Percentiles rank a stretch among this genome's conserved stretches.
phyloP scores from a whole-genome alignment of 345 rosid genomes.

The Gossypium anomalum region DNA sequence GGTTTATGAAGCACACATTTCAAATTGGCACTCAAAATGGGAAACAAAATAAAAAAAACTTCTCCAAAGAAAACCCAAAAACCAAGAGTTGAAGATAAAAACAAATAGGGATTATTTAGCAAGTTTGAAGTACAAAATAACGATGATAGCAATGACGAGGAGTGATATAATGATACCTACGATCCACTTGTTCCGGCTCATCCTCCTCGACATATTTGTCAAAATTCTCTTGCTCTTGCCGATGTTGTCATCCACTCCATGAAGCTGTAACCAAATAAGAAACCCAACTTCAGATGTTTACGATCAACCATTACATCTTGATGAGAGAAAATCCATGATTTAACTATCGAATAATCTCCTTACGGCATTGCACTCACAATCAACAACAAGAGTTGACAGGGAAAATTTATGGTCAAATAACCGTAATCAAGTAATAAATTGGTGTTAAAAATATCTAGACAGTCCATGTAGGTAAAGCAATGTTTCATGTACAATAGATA shows the following conservation, averaged over 20 bases:
- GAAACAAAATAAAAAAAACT: slow-evolving; percentile 8
- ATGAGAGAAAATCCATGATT: too few relatives aligned
- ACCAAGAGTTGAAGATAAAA: neutral
- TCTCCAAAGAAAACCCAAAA: slow-evolving; percentile 13
- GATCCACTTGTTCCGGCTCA: slow-evolving; percentile 87
- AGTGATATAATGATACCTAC: slow-evolving; percentile 49
- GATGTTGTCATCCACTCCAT: slow-evolving; percentile 84
- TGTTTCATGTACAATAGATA: neutral
- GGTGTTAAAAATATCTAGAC: neutral
- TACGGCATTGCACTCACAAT: neutral
- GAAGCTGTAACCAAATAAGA: slow-evolving; percentile 46
- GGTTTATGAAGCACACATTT: neutral
- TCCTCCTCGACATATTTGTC: slow-evolving; percentile 69
- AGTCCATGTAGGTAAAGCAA: neutral
- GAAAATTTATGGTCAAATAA: neutral
- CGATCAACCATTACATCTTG: neutral
- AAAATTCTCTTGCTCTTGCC: slow-evolving; percentile 85
- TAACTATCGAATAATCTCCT: neutral
- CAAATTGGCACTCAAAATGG: slow-evolving; percentile 1
- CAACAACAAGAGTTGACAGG: neutral
- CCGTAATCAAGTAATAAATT: neutral
- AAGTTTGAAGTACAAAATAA: slow-evolving; percentile 79
- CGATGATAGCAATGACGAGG: slow-evolving; percentile 49
- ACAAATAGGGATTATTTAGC: slow-evolving; percentile 22
- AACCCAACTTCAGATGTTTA: neutral